Evolutionary conservation across 345 rosid genomes (phyloP).

Genomic region (Ailanthus altissimus): DNA sequence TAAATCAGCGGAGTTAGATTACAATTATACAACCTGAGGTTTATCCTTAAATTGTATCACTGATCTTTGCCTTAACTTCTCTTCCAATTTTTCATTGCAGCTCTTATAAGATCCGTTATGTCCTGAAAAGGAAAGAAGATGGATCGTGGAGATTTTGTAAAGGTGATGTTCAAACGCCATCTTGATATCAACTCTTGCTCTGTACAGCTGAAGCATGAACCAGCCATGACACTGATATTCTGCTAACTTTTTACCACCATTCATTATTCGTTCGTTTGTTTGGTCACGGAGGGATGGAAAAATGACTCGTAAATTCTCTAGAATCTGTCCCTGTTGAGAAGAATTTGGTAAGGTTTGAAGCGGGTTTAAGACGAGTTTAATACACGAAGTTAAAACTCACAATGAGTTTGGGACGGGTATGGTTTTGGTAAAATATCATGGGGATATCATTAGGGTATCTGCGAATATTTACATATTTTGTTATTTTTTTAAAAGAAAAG

Average conservation of each 20-base stretch:
- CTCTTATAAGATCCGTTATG: constrained; percentile 67
- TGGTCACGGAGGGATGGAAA: no score
- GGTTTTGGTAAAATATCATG: no score
- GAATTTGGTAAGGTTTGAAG: no score
- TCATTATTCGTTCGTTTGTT: neutral
- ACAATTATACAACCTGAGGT: no score
- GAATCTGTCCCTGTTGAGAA: no score
- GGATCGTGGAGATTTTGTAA: constrained; percentile 87
- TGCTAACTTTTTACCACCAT: neutral
- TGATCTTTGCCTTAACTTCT: neutral
- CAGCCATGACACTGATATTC: neutral
- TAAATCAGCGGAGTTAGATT: neutral
- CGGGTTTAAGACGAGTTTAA: no score
- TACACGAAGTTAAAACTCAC: no score
- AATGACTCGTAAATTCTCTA: no score
- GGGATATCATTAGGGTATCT: no score
- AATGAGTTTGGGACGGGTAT: no score
- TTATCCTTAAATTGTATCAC: neutral
- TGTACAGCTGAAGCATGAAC: neutral
- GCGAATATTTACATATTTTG: no score
- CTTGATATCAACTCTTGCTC: constrained; percentile 30
- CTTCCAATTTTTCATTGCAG: constrained; percentile 32
- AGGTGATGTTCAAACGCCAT: constrained; percentile 58
- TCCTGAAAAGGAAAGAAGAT: constrained; percentile 75
- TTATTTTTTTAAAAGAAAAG: no score